Evolutionary conservation across 192 early-diverging fungal genomes (phyloP), one percentile per base, ranked within the genome.

Genomic region (Mortierella alpina): DNA sequence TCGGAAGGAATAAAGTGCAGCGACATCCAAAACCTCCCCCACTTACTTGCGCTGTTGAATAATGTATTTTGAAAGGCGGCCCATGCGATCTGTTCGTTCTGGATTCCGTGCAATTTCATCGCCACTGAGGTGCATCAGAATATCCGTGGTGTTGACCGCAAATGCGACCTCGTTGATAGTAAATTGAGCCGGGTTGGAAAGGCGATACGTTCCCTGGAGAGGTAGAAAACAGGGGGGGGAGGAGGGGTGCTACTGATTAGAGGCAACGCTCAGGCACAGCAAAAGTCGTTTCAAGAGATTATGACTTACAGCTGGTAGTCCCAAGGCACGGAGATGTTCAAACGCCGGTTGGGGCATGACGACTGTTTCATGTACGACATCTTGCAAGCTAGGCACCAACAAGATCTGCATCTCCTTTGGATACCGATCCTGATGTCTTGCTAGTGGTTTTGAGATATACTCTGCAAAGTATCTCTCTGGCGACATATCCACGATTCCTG

Each of bases 121-220:
- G 17, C 82, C 84, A 56, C 86, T 84, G 7, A 99, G 65, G 51
- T 93, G 91, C 60, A 90, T 88, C 59, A 99, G 75, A 31, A 90
- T 81, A 79, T 99, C 97, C 22, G 90, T 84, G 7, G 89, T 95
- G 57, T 88, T 90, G 39, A 95, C 78, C 1, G 91, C 94, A 86
- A 98, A 84, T 13, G 88, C 83, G 42, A 94, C 84, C 66, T 96
- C 96, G 79, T 99, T 97, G 72, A 98, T 85, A 0, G 81, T 80
- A 48, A 98, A 89, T 70, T 93, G 92, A 5, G 90, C 89, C 11
- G 98, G 98, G 78, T 99, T 99, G 31, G 90, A 87, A 10, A 88
- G 70, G 52, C 84, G 86, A 23, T 68, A 66, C 13, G 70, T 82
- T n/a, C 60, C 44, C 76, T 68, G 64, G 13, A 31, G 23, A 31